These are phyloP conservation scores for Parachaetomium inaequale DNA, from an alignment of 495 filamentous ascomycete species.

Conservation along the genomic window DNA sequence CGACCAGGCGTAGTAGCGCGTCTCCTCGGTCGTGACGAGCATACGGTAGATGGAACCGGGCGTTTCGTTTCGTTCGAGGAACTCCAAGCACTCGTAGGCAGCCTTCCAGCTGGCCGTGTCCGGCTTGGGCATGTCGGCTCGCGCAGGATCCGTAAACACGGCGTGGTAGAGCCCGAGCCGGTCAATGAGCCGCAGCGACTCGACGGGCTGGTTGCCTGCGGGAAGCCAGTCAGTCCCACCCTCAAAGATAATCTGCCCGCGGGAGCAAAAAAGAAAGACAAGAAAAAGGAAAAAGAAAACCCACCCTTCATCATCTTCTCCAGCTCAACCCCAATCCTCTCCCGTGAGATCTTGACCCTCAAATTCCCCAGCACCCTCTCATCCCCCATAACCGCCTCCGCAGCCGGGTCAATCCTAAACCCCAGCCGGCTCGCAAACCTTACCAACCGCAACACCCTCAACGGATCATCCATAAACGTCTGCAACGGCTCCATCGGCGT, in stretches of 20 bases:
- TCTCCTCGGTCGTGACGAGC: slow-evolving; percentile 57
- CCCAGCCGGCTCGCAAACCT: slow-evolving; percentile 82
- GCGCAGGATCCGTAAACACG: slow-evolving; percentile 69
- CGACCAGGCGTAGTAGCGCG: slow-evolving; percentile 69
- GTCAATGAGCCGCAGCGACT: slow-evolving; percentile 69
- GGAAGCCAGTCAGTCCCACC: neutral
- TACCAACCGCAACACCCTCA: slow-evolving; percentile 84
- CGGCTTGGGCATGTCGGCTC: slow-evolving; percentile 35
- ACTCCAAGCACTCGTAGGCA: slow-evolving; percentile 51
- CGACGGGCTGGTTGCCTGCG: slow-evolving; percentile 63
- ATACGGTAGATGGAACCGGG: slow-evolving; percentile 48
- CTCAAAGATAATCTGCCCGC: neutral
- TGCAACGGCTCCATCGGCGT: slow-evolving; percentile 86
- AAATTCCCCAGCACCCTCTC: slow-evolving; percentile 68
- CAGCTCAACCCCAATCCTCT: slow-evolving; percentile 77
- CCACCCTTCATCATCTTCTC: slow-evolving; percentile 85
- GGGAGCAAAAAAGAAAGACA: too few relatives aligned
- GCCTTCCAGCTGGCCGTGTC: slow-evolving; percentile 42
- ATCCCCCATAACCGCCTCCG: slow-evolving; percentile 71
- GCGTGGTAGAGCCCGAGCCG: slow-evolving; percentile 69
- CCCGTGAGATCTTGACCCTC: slow-evolving; percentile 85
- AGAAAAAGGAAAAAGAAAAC: neutral
- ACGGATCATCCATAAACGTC: slow-evolving; percentile 92
- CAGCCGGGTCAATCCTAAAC: slow-evolving; percentile 68
- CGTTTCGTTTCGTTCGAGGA: slow-evolving; percentile 46